Evolutionary conservation across 2,329 filamentous ascomycete species (phyloP).

Genomic region (Emydomyces testavorans): DNA sequence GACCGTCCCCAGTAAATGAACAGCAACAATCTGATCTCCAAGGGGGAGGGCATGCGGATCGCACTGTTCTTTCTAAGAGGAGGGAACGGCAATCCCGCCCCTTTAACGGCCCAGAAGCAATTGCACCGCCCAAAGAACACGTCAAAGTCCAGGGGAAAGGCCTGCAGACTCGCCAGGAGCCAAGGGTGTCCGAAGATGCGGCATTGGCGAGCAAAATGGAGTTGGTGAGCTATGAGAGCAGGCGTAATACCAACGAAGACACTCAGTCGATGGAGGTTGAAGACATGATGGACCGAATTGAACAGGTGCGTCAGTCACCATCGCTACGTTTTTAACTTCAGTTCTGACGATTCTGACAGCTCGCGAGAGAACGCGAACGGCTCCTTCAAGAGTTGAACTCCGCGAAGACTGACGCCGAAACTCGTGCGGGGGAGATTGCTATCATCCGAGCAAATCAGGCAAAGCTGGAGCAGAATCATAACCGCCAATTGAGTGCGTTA

Average conservation of each 20-base stretch:
- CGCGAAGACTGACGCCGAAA: constrained; percentile 34
- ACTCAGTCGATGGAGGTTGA: constrained; percentile 9
- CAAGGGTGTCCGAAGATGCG: neutral
- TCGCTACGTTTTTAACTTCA: neutral
- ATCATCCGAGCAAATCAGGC: constrained; percentile 50
- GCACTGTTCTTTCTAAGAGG: neutral
- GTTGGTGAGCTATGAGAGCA: neutral
- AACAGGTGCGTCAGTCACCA: constrained; percentile 11
- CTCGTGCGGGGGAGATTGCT: constrained; percentile 50
- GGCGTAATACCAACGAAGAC: neutral
- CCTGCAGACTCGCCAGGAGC: neutral
- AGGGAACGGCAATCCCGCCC: neutral
- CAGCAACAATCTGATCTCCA: neutral
- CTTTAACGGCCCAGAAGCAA: neutral
- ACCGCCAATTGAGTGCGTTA: constrained; percentile 42
- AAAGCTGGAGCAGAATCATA: constrained; percentile 43
- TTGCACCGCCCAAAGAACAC: neutral
- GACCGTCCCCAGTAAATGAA: constrained; percentile 3
- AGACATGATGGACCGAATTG: constrained; percentile 15
- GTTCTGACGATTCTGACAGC: constrained; percentile 19
- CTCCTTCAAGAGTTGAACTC: constrained; percentile 30
- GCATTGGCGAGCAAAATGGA: neutral
- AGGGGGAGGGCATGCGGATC: neutral
- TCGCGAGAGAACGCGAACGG: constrained; percentile 32
- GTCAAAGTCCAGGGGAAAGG: neutral